phyloP scores from a whole-genome alignment of 2,329 filamentous ascomycete species.

The Stagonosporopsis tanaceti region DNA sequence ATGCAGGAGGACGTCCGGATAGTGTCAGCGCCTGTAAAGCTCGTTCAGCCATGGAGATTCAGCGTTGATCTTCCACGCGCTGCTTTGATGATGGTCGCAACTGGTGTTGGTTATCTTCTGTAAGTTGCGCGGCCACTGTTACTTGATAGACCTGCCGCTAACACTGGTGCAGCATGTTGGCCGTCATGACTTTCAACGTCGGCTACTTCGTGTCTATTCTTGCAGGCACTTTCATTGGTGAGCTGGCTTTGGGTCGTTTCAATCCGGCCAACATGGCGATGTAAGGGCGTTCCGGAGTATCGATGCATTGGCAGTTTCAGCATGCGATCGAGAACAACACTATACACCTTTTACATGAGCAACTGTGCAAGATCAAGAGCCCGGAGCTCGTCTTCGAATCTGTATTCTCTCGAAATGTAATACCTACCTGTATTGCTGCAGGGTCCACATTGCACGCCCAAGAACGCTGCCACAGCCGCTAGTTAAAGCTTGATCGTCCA shows the following conservation, averaged over 20 bases:
- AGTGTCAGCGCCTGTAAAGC: constrained; percentile 65
- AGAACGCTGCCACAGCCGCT: constrained; percentile 27
- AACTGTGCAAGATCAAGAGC: background rate
- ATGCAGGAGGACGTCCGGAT: constrained; percentile 82
- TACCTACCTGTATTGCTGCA: constrained; percentile 1
- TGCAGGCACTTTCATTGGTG: constrained; percentile 82
- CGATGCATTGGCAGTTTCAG: background rate
- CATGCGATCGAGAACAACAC: background rate
- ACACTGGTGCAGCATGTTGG: constrained; percentile 74
- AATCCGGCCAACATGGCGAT: constrained; percentile 43
- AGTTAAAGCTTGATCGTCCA: constrained; percentile 31
- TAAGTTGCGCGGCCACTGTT: constrained; percentile 59
- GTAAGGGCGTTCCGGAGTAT: constrained; percentile 21
- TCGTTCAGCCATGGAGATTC: constrained; percentile 77
- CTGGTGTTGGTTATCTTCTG: constrained; percentile 85
- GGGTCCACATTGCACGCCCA: background rate
- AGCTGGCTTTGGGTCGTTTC: constrained; percentile 79
- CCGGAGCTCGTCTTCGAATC: constrained; percentile 5
- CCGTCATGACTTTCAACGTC: constrained; percentile 88
- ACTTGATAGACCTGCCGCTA: constrained; percentile 22
- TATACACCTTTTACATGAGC: background rate
- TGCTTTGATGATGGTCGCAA: constrained; percentile 72
- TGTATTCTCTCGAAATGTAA: background rate
- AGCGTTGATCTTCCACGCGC: constrained; percentile 80
- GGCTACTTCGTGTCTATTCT: constrained; percentile 86